Evolutionary conservation across 78 protist species (phyloP).

Genomic region (Tieghemostelium lacteum): DNA sequence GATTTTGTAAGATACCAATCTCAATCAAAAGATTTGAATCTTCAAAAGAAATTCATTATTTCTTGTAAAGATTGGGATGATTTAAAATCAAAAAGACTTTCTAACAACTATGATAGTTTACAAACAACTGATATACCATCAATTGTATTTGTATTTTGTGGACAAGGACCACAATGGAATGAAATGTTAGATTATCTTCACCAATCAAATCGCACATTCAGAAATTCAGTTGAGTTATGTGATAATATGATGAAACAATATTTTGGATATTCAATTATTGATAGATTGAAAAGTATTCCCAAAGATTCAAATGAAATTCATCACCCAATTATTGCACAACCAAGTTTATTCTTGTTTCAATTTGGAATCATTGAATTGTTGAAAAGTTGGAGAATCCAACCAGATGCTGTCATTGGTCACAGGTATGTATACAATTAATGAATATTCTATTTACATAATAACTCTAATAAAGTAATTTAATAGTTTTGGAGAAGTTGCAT

Average conservation of each 20-base stretch:
- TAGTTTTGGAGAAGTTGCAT: slow-evolving; percentile 77
- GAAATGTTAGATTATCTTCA: slow-evolving; percentile 48
- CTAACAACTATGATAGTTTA: background rate
- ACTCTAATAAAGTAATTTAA: too few species aligned
- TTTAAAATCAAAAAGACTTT: background rate
- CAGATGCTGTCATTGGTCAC: slow-evolving; percentile 82
- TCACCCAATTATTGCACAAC: slow-evolving; percentile 73
- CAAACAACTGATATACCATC: slow-evolving; percentile 3
- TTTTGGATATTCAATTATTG: slow-evolving; percentile 66
- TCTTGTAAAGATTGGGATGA: slow-evolving; percentile 40
- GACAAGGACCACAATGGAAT: slow-evolving; percentile 86
- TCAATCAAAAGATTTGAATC: background rate
- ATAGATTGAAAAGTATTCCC: slow-evolving; percentile 3
- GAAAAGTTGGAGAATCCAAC: slow-evolving; percentile 25
- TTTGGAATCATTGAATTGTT: slow-evolving; percentile 67
- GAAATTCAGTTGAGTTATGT: slow-evolving; percentile 21
- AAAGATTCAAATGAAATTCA: slow-evolving; percentile 34
- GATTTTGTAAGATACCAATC: slow-evolving; percentile 49
- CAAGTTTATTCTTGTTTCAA: slow-evolving; percentile 76
- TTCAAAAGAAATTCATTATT: slow-evolving; percentile 10
- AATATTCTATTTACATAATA: too few species aligned
- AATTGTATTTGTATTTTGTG: slow-evolving; percentile 75
- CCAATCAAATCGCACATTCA: slow-evolving; percentile 18
- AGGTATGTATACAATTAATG: too few species aligned
- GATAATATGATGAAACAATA: slow-evolving; percentile 11